Base-by-base conservation (phyloP, 257 asterid genomes). In the Primulina huaijiensis region DNA sequence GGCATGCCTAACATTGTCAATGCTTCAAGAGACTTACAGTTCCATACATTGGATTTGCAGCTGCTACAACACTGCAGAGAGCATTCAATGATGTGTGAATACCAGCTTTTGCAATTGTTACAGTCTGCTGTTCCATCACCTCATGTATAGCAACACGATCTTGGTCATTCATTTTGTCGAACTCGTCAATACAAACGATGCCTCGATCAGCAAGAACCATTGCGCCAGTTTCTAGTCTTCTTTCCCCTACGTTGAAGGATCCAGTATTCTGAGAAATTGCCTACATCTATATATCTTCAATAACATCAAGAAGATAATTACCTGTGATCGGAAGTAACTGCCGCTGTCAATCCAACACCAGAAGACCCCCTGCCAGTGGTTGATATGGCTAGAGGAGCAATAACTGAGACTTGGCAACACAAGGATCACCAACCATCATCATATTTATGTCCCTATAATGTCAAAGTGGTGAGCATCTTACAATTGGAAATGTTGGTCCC, bases 401-500 rank as follows among this genome's bases (percentile, higher is more conserved):
- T 67, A 93, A 82, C 79, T 93, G 99, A 81, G 99, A 93, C 82
- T 93, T 93, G 50, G 99, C 97, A 75, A 93, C 97, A 78, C 96
- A 93, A 65, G 99, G 99, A 81, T 93, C 99, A 2, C 97, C 99
- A 68, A 93, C 97, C 97, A 93, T 93, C 99, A 93, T 93, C 99
- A 93, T 89, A 79, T 93, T 93, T 80, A 93, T 90, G 79, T 93
- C 97, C 77, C 99, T 93, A 61, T 20, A 70, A 81, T 65, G 64
- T 53, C 31, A 81, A 65, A 67, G 62, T 62, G 73, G 57, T 61
- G 25, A 2, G 52, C 21, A 16, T 68, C 73, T 37, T 69, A 34
- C 19, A 61, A 17, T 27, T 30, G 27, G 46, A 25, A 75, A 61
- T n/a, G n/a, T n/a, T n/a, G n/a, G n/a, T n/a, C n/a, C n/a, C n/a